phyloP scores from a whole-genome alignment of 805 yeast genomes.

The Myxozyma lipomycoides region DNA sequence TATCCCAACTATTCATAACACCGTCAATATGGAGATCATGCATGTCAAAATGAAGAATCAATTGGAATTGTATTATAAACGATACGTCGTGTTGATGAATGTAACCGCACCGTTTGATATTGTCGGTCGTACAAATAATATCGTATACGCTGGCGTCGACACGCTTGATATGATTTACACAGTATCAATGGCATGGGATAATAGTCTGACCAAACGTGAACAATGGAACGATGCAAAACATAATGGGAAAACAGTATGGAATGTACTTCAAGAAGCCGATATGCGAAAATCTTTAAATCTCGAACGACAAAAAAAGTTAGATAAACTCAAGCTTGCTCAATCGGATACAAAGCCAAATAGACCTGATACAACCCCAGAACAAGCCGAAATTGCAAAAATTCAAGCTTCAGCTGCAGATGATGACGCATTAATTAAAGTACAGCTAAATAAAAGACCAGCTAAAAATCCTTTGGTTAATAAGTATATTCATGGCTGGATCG shows the following conservation, averaged over 20 bases:
- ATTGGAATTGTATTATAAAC: slow-evolving; percentile 12
- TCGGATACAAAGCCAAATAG: too few species aligned
- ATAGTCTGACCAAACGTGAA: neutral
- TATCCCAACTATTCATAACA: slow-evolving; percentile 26
- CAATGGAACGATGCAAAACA: slow-evolving; percentile 8
- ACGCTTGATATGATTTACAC: slow-evolving; percentile 12
- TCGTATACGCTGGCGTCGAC: slow-evolving; percentile 21
- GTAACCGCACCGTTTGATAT: slow-evolving; percentile 24
- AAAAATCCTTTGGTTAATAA: slow-evolving; percentile 13
- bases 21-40: slow-evolving; percentile 19
- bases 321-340: too few species aligned
- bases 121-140: slow-evolving; percentile 21
- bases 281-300: too few species aligned
- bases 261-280: slow-evolving; percentile 6
- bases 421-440: neutral
- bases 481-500: slow-evolving; percentile 25
- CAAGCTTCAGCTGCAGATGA: neutral
- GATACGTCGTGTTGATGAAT: slow-evolving; percentile 22
- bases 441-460: neutral
- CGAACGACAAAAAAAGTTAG: too few species aligned
- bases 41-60: slow-evolving; percentile 15
- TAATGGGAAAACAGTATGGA: slow-evolving; percentile 18
- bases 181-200: slow-evolving; percentile 24
- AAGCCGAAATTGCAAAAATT: too few species aligned
- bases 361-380: too few species aligned